Evolutionary conservation across 495 filamentous ascomycete genomes (phyloP), one percentile per base, ranked within the genome.

Genomic region (Penicillium pulvis): DNA sequence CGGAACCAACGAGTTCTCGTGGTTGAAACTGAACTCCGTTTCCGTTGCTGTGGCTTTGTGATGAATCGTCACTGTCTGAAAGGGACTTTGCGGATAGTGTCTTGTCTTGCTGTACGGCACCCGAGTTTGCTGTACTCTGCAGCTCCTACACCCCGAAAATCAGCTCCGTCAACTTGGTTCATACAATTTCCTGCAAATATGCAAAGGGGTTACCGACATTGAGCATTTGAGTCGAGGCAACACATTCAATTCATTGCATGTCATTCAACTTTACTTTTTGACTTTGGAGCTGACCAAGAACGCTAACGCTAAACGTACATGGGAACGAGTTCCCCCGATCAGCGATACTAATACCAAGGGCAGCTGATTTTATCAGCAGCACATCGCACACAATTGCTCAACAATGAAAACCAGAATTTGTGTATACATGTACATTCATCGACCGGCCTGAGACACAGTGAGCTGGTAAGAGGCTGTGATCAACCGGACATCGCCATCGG

Each of bases 391-490:
- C 39, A 1, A 17, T 6, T 7, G 6, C 6, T 28, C 0, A 2
- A 17, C 11, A 41, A 12, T 14, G 35, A 39, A 39, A 39, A 4
- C 12, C 4, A 16, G 14, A 17, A 41, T 17, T 17, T 16, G 17
- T 17, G 6, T 17, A 41, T 41, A 24, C 19, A 24, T 26, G 9
- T 47, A 9, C 7, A n/a, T 24, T 16, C 20, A 11, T 47, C 12
- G 8, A 28, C n/a, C 14, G 1, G 17, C 12, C n/a, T 45, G 7
- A 24, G 23, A 24, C 10, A 47, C 4, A 28, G 14, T 23, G 26
- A 47, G 45, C 19, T 26, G 45, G 47, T 33, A 19, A 50, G 47
- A 31, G 30, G 47, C 47, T 50, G 47, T 28, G 12, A 33, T 33
- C 26, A 30, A 50, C 47, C 47, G 33, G 19, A 50, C n/a, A 33